Base-by-base conservation (phyloP, 495 filamentous ascomycete genomes). In the Aspergillus cristatus region DNA sequence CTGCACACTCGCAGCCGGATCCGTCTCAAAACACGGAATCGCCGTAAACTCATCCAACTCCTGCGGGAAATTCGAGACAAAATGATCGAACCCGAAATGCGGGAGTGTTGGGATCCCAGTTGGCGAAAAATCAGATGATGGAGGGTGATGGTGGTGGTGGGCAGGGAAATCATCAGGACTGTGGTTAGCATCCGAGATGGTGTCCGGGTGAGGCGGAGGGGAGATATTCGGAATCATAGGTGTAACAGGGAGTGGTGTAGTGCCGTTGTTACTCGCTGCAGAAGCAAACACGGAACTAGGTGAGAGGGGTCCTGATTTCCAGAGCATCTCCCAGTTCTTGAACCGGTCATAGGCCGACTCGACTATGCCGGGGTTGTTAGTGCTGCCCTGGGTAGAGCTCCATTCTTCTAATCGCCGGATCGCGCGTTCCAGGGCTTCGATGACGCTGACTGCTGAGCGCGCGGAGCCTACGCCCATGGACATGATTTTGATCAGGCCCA, bases 261-360 rank as follows among this genome's bases (percentile, higher is more conserved):
- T 42, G 28, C 46, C 55, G n/a, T 28, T 40, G 31, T 26, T 53
- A 8, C 20, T 8, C 47, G n/a, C 52, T 39, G 43, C 42, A 37
- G 32, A 32, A 22, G 37, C 18, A 14, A 39, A 46, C 15, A 58
- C 40, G 1, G 55, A 55, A 3, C 50, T 46, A 1, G 64, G 63
- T 1, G 63, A 68, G 0, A 67, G 45, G 6, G 66, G 66, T 3
- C 67, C 68, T 6, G 63, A 63, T 38, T 70, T 69, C 68, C 68
- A 72, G 6, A 70, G 60, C 63, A 68, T 67, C 32, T 70, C 66
- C 68, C 68, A 72, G 16, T 64, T 69, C 30, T 72, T 72, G 50
- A 72, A 72, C 1, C 61, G 55, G 37, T 70, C 68, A 31, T 72
- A 72, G 14, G 62, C 68, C 0, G 68, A 72, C 39, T 68, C 65